Conservation (phyloP, 495 filamentous ascomycete genomes). For the Hypoxylon cercidicola region DNA sequence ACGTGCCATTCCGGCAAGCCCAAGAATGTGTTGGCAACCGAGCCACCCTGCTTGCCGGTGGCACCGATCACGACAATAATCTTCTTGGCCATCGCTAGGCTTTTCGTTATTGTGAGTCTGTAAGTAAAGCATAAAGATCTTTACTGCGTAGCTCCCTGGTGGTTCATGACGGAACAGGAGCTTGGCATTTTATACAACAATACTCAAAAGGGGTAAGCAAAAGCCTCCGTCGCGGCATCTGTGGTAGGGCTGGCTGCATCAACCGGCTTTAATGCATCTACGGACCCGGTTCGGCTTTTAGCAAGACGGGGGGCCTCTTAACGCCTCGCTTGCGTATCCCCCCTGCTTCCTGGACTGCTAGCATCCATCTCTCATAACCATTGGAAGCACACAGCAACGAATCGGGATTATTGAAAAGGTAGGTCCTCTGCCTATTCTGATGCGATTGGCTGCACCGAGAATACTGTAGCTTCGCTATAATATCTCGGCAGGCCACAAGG, state of each 20-base stretch:
- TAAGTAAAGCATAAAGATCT: neutral
- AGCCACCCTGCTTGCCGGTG: constrained; percentile 53
- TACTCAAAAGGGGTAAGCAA: neutral
- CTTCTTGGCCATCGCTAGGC: constrained; percentile 16
- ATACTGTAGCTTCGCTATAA: too few relatives aligned
- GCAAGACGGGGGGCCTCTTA: neutral
- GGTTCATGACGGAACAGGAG: neutral
- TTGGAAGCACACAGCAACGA: too few relatives aligned
- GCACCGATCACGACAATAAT: constrained; percentile 45
- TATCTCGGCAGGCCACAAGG: too few relatives aligned
- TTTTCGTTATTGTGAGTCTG: neutral
- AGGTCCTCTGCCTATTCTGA: too few relatives aligned
- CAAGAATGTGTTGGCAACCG: constrained; percentile 51
- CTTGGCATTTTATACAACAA: neutral
- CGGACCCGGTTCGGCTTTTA: neutral
- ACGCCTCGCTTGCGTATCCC: neutral
- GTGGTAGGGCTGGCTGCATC: too few relatives aligned
- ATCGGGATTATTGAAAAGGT: too few relatives aligned
- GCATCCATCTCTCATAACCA: too few relatives aligned
- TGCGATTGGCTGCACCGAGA: too few relatives aligned
- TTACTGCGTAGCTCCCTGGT: neutral
- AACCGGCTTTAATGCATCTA: neutral
- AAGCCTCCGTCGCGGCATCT: neutral
- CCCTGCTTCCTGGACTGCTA: too few relatives aligned
- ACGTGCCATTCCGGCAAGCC: constrained; percentile 43